Conservation (phyloP, 306 rosid species). For the Vigna unguiculata region DNA sequence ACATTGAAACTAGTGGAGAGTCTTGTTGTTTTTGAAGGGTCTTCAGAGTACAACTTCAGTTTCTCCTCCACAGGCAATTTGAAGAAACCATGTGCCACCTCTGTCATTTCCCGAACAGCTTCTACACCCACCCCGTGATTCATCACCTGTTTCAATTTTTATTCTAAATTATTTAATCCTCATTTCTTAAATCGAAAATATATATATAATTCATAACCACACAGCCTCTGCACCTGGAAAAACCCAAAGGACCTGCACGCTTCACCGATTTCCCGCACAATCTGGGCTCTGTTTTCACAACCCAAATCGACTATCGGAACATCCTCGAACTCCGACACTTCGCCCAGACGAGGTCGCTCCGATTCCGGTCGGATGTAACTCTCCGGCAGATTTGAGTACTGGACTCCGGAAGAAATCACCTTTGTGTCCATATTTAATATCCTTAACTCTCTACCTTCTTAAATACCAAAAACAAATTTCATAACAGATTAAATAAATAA, state of each 20-base stretch:
- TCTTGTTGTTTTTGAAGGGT: slow-evolving; percentile 81
- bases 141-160: slow-evolving; percentile 52
- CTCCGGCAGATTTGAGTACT: slow-evolving; percentile 60
- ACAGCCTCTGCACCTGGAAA: slow-evolving; percentile 64
- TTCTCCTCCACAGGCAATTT: slow-evolving; percentile 79
- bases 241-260: slow-evolving; percentile 83
- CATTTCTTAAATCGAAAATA: no score
- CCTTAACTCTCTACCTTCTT: neutral
- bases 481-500: neutral
- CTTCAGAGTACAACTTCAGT: slow-evolving; percentile 86
- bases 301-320: slow-evolving; percentile 83
- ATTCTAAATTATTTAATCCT: no score
- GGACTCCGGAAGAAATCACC: slow-evolving; percentile 67
- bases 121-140: slow-evolving; percentile 77
- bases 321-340: slow-evolving; percentile 63
- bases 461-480: neutral
- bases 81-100: slow-evolving; percentile 72
- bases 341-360: slow-evolving; percentile 74
- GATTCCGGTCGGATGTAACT: slow-evolving; percentile 83
- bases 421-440: slow-evolving; percentile 58
- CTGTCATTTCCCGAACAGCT: slow-evolving; percentile 55
- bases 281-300: slow-evolving; percentile 33
- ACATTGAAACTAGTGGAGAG: slow-evolving; percentile 85
- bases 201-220: no score
- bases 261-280: slow-evolving; percentile 54